Base-by-base conservation (phyloP, 192 early-diverging fungal species). In the Phlyctochytrium arcticum region DNA sequence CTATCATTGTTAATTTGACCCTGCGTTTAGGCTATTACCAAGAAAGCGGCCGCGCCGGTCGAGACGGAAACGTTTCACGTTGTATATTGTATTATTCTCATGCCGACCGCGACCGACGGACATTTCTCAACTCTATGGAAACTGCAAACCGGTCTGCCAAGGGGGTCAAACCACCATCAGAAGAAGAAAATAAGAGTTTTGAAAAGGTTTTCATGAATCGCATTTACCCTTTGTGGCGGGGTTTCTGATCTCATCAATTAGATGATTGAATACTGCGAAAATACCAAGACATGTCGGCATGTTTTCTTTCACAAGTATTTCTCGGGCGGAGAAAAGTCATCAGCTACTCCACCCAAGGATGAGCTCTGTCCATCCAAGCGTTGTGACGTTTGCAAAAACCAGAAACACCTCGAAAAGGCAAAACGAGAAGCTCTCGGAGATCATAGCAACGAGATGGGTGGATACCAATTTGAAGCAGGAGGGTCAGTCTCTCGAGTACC, bases 11-110 rank as follows among this genome's bases (percentile, higher is more conserved):
- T 47, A 9, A 2, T 36, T 24, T 17, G 37, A 47, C 12, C 1
- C 2, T 47, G 2, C 10, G 88, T 88, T 19, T 23, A 65, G 51
- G 44, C 0, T 98, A 98, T 66, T 95, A 95, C 63, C 80, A 83
- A 57, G 81, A 83, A 57, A 72, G 77, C 9, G 80, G 80, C 12
- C 57, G 70, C 24, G 83, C 83, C 0, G 80, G 80, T 12, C 62
- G 83, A 36, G 80, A 85, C 51, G 77, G 77, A 9, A 60, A 67
- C 10, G 55, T 39, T 19, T 57, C 49, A 8, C 58, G 62, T 15
- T 82, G 80, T 36, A 70, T 82, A 19, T 58, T 82, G 15, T 82
- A 75, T 53, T 82, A 77, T 59, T 65, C 67, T 2, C 54, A 31
- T 5, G 57, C 69, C 7, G 80, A 82, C 59, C 53, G 71, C 17